Evolutionary conservation across 495 filamentous ascomycete species (phyloP).

Genomic region (Xylaria nigripes): DNA sequence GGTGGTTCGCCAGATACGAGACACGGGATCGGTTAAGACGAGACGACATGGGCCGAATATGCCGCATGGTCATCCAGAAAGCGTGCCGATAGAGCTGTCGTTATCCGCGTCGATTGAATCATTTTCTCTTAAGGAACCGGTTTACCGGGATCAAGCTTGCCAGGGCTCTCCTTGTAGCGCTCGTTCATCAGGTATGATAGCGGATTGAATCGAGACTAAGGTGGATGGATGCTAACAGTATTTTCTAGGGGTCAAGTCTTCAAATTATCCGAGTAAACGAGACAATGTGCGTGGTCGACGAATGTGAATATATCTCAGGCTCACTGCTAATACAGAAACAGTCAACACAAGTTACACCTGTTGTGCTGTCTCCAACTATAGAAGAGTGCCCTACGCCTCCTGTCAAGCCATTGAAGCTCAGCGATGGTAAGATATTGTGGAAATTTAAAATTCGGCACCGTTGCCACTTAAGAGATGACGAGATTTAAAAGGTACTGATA

Average conservation of each 20-base stretch:
- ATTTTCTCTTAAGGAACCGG: constrained; percentile 21
- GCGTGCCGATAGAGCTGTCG: not conserved
- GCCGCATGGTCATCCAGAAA: not conserved
- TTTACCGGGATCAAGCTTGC: constrained; percentile 18
- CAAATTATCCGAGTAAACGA: not conserved
- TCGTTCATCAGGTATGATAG: constrained; percentile 17
- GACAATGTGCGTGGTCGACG: not conserved
- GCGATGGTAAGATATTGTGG: not conserved
- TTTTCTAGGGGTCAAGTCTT: not conserved
- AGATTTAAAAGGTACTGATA: not conserved
- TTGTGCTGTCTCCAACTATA: constrained; percentile 25
- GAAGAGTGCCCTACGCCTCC: constrained; percentile 23
- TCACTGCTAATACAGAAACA: constrained; percentile 16
- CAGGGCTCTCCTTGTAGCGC: constrained; percentile 18
- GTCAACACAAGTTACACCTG: constrained; percentile 14
- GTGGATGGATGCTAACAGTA: not conserved
- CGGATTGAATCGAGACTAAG: not conserved
- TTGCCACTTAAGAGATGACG: not conserved
- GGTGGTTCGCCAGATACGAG: constrained; percentile 46
- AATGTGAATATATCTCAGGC: constrained; percentile 15
- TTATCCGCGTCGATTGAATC: constrained; percentile 25
- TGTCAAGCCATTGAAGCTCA: not conserved
- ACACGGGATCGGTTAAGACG: constrained; percentile 26
- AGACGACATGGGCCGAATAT: constrained; percentile 4
- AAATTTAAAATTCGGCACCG: not conserved